Base-by-base conservation (phyloP, 2,329 filamentous ascomycete genomes). In the Arthrobotrys musiformis region DNA sequence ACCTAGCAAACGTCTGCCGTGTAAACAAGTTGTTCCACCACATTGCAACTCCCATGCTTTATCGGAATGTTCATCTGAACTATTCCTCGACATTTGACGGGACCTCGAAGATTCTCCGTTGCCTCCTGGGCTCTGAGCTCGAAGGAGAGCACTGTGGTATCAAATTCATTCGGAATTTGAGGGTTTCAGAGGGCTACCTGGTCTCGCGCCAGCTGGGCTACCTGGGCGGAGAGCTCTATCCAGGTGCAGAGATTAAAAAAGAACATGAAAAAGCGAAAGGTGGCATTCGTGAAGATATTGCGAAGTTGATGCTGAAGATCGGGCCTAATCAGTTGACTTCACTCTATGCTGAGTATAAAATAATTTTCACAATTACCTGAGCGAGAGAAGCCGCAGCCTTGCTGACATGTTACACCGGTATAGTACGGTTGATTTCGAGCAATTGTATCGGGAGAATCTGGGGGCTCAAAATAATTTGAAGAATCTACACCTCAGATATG, bases 11-110 rank as follows among this genome's bases (percentile, higher is more conserved):
- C 9, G 24, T 64, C 15, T 66, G 62, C 22, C 30, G 46, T 8
- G 62, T 54, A 17, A 66, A 54, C 28, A 66, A 30, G 22, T 13
- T 48, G 30, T 46, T 66, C 46, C 7, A 66, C 19, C 62, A 54
- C 15, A n/a, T 66, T 24, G 62, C 62, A 5, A 52, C 28, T 22
- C 26, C 42, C 6, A 35, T 35, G 13, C 26, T 64, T 4, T 48
- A 48, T 37, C 40, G 24, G 13, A 7, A 64, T 35, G 44, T 64
- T n/a, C 15, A 50, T 19, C 5, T 48, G 15, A 37, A 64, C 11
- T 48, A 50, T 24, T 7, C 2, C 33, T 40, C 30, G 2, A 24
- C 17, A 37, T 37, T 40, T 9, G 2, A 40, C 15, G 17, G 17
- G n/a, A n/a, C 17, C 15, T 58, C 52, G n/a, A 40, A 22, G 9